Conservation (phyloP, 441 rosid species). For the Gossypium gossypioides region DNA sequence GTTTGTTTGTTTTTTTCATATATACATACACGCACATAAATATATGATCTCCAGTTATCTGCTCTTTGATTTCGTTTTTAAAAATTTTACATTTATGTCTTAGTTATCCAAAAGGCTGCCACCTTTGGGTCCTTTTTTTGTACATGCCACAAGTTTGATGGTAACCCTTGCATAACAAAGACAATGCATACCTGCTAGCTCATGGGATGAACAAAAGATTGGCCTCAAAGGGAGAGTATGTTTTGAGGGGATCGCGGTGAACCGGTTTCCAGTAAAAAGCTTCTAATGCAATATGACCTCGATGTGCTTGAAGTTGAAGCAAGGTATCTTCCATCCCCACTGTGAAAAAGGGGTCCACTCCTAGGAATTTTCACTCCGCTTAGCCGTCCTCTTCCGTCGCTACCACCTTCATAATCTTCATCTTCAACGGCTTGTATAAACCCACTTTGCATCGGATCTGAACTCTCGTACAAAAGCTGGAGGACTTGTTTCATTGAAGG, state of each 20-base stretch:
- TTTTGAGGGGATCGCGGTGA: conserved; percentile 81
- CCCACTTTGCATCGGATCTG: conserved; percentile 69
- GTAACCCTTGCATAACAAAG: conserved; percentile 2
- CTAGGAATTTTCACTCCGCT: conserved; percentile 51
- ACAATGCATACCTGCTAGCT: conserved; percentile 4
- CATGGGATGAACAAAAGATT: conserved; percentile 14
- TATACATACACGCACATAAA: no score
- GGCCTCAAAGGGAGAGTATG: conserved; percentile 39
- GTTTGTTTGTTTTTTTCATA: neutral
- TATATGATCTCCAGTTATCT: neutral
- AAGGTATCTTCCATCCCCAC: conserved; percentile 58
- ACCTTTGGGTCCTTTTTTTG: neutral
- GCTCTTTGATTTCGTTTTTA: neutral
- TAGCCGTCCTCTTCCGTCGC: conserved; percentile 51
- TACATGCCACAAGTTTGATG: neutral
- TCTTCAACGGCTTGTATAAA: conserved; percentile 57
- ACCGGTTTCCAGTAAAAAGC: conserved; percentile 69
- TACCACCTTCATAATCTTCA: conserved; percentile 55
- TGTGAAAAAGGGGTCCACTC: conserved; percentile 39
- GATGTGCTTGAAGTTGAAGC: conserved; percentile 92
- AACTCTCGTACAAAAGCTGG: conserved; percentile 68
- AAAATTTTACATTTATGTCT: neutral
- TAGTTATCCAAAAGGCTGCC: neutral
- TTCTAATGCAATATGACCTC: conserved; percentile 80
- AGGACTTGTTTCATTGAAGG: conserved; percentile 87